A percentile compares a stretch with the other conserved stretches of the same genome.
phyloP scores from a whole-genome alignment of 371 early-diverging fungal species.

The Haplosporangium sp. region DNA sequence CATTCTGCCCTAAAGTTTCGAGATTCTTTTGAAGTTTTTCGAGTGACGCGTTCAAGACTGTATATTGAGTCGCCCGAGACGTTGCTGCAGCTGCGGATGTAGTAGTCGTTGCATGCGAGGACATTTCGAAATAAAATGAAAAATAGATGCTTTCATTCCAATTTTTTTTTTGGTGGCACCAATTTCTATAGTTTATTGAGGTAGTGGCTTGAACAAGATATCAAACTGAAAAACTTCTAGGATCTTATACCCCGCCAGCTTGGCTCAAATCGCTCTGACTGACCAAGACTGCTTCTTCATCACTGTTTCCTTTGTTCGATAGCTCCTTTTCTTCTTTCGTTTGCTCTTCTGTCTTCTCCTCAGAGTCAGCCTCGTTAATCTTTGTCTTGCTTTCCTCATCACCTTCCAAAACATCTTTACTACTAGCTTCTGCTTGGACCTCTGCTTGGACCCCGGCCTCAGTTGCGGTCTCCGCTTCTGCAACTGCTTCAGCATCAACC shows the following conservation, averaged over 20 bases:
- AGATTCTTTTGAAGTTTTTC: constrained; percentile 48
- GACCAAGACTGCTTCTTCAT: constrained; percentile 35
- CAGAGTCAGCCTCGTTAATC: background rate
- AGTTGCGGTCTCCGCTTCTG: background rate
- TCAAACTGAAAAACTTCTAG: too few species aligned
- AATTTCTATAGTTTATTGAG: background rate
- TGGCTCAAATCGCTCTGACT: constrained; percentile 18
- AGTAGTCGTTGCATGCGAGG: constrained; percentile 10
- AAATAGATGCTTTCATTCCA: background rate
- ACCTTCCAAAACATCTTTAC: background rate
- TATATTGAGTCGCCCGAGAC: constrained; percentile 46
- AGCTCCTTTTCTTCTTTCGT: background rate
- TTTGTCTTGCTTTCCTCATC: background rate
- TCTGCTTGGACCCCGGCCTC: too few species aligned
- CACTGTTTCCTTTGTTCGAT: constrained; percentile 27
- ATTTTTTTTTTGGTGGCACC: background rate
- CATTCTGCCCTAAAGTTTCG: constrained; percentile 37
- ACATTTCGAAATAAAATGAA: background rate
- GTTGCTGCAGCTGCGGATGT: constrained; percentile 10
- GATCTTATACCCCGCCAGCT: background rate
- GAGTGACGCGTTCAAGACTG: constrained; percentile 46
- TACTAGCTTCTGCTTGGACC: background rate
- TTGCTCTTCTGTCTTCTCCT: background rate
- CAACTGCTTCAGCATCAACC: background rate
- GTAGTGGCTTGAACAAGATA: background rate